Base-by-base conservation (phyloP, 345 rosid species). In the Anacardium occidentale region DNA sequence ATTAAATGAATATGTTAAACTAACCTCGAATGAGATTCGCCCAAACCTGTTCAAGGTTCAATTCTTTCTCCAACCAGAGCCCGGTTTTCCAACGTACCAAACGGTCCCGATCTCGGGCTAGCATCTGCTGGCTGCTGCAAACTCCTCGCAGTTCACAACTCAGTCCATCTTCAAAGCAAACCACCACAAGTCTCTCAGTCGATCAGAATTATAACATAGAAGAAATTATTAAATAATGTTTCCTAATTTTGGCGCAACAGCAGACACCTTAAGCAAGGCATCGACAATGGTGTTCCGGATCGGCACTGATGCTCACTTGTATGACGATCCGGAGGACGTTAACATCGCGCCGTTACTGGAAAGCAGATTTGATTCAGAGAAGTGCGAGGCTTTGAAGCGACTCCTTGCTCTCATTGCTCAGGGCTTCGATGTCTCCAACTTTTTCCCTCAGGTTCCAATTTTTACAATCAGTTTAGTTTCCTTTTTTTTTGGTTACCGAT, bases 231-330 rank as follows among this genome's bases (percentile, higher is more conserved):
- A 29, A 20, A 26, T 40, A 44, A 87, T 90, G 90, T 88, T 93
- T 47, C 82, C 88, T 48, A 96, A 90, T 71, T 91, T 92, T 67
- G 92, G 94, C 18, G 89, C 92, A 2, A 92, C 96, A 66, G 85
- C 90, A 32, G 98, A 87, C 76, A 86, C 98, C 14, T 84, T 91
- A 59, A 91, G 94, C 89, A 92, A 92, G 80, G 99, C 99, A 26
- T 92, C 99, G 48, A 85, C 97, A 51, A 82, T 88, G 74, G 82
- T 95, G 78, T 85, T 85, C 77, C 88, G 99, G 69, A 87, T 95
- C 77, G 98, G 98, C 47, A 91, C 98, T 22, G 97, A 92, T 68
- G 99, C 99, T 10, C 99, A 95, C 86, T 88, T 95, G 18, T 95
- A 95, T 77, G 98, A 95, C 72, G 98, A 92, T 83, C 98, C 97